phyloP scores from a whole-genome alignment of 257 asterid genomes.

The Solanum ahanhuiri region DNA sequence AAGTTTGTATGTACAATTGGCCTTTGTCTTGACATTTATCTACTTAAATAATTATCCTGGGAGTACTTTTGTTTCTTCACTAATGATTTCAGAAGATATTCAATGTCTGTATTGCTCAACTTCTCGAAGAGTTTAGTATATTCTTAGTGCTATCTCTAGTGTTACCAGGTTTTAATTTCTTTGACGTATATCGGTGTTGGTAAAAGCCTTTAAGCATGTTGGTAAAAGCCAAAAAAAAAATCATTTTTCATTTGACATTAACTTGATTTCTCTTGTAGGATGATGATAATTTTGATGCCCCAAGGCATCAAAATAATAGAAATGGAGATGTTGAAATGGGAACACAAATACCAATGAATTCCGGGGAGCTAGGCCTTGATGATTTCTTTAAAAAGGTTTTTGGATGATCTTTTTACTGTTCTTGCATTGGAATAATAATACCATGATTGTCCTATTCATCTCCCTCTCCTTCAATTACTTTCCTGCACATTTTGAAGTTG shows the following conservation, averaged over 20 bases:
- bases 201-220: not conserved
- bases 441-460: not conserved
- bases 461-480: not conserved
- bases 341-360: constrained; percentile 35
- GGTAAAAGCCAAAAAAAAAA: not conserved
- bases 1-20: not conserved
- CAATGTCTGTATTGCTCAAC: not conserved
- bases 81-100: not conserved
- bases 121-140: not conserved
- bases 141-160: not conserved
- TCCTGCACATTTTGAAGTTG: not conserved
- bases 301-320: constrained; percentile 48
- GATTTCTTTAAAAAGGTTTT: constrained; percentile 81
- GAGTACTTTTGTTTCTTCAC: not conserved
- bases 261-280: not conserved
- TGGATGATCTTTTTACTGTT: constrained; percentile 2
- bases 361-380: constrained; percentile 68
- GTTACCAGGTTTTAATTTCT: not conserved
- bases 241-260: not conserved
- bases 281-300: constrained; percentile 20
- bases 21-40: not conserved
- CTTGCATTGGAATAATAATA: not conserved
- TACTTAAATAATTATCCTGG: not conserved
- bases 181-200: not conserved
- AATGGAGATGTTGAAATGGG: constrained; percentile 90